A percentile compares a stretch with the other conserved stretches of the same genome.
phyloP scores from a whole-genome alignment of 2,329 filamentous ascomycete genomes.

The Fusarium verrucosum region DNA sequence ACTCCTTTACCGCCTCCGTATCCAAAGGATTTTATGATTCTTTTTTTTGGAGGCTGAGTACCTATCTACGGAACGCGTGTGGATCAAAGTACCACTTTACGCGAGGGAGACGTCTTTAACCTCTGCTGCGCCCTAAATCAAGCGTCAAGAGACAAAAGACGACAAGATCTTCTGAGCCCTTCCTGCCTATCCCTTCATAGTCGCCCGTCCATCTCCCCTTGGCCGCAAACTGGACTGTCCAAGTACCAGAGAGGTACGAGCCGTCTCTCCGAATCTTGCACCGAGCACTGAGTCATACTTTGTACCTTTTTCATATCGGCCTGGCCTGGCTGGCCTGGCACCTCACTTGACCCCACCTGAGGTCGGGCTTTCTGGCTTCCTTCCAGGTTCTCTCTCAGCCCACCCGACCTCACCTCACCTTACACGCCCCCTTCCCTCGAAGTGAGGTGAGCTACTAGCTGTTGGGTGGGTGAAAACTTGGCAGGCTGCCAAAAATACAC shows the following conservation, averaged over 20 bases:
- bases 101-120: constrained; percentile 1
- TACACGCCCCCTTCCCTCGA: constrained; percentile 25
- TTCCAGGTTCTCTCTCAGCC: constrained; percentile 31
- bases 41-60: constrained; percentile 14
- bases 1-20: constrained; percentile 15
- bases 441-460: constrained; percentile 27
- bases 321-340: constrained; percentile 26
- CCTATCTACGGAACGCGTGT: constrained; percentile 12
- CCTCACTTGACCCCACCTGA: constrained; percentile 37
- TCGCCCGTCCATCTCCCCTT: constrained; percentile 4
- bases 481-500: constrained; percentile 39
- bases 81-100: constrained; percentile 17
- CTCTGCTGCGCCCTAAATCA: constrained; percentile 18
- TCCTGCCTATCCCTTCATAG: background rate
- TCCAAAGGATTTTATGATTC: constrained; percentile 15
- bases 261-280: constrained; percentile 14
- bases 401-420: constrained; percentile 22
- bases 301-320: constrained; percentile 14
- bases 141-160: constrained; percentile 7
- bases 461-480: constrained; percentile 27
- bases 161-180: constrained; percentile 9
- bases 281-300: constrained; percentile 31
- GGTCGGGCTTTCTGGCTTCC: constrained; percentile 17
- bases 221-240: constrained; percentile 8
- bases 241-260: constrained; percentile 33